Conservation (phyloP, 192 early-diverging fungal species). For the Entomortierella beljakovae region DNA sequence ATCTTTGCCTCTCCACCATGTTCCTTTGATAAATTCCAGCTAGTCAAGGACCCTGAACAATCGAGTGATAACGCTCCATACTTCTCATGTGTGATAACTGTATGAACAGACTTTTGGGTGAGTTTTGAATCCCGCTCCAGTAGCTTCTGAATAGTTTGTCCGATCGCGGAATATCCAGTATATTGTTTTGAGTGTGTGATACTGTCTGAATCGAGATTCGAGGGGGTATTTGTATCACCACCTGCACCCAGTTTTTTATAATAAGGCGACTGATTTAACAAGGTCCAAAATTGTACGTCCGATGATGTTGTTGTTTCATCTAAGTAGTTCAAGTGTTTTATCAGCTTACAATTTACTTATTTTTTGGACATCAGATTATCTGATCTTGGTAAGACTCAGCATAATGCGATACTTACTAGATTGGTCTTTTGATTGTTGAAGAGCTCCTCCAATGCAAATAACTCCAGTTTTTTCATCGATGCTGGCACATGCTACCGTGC, state of each 20-base stretch:
- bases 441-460: slow-evolving; percentile 59
- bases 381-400: not conserved
- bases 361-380: too few species aligned
- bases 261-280: slow-evolving; percentile 19
- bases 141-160: slow-evolving; percentile 28
- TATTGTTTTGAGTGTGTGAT: not conserved
- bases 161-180: slow-evolving; percentile 7
- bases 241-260: slow-evolving; percentile 17
- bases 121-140: slow-evolving; percentile 29
- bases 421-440: slow-evolving; percentile 12
- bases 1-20: slow-evolving; percentile 28
- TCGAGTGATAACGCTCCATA: slow-evolving; percentile 50
- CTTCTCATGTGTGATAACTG: slow-evolving; percentile 39
- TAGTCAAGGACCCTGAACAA: slow-evolving; percentile 49
- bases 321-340: not conserved
- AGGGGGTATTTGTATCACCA: slow-evolving; percentile 5
- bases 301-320: not conserved
- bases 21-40: slow-evolving; percentile 51
- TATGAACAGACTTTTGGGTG: slow-evolving; percentile 39
- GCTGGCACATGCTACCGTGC: slow-evolving; percentile 55
- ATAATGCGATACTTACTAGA: not conserved
- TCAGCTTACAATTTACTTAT: too few species aligned
- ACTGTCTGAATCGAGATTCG: not conserved
- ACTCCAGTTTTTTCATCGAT: slow-evolving; percentile 54
- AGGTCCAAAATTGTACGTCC: slow-evolving; percentile 21